These are phyloP conservation scores for Plasmodium vinckei DNA, from an alignment of 169 alveolate genomes.

Conservation along the genomic window DNA sequence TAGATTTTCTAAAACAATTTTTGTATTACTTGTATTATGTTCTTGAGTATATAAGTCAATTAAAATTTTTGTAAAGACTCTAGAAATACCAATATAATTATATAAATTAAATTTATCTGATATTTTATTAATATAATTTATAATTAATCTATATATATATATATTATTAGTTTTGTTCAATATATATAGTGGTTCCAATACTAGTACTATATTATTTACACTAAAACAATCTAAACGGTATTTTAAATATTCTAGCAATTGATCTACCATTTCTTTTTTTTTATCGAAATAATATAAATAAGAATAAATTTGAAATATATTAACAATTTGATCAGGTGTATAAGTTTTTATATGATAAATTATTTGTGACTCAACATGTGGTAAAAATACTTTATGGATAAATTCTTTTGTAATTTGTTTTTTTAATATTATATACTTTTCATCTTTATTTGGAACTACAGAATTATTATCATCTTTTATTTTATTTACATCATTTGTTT, in stretches of 20 bases:
- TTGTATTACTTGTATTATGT: neutral
- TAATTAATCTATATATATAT: slow-evolving; percentile 64
- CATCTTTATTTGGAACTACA: slow-evolving; percentile 7
- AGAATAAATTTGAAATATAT: slow-evolving; percentile 44
- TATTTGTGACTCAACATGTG: slow-evolving; percentile 75
- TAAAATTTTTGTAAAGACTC: slow-evolving; percentile 63
- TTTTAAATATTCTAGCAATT: slow-evolving; percentile 31
- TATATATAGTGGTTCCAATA: slow-evolving; percentile 61
- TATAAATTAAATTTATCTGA: slow-evolving; percentile 51
- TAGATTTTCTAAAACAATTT: slow-evolving; percentile 18
- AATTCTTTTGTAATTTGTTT: slow-evolving; percentile 70
- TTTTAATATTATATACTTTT: slow-evolving; percentile 65
- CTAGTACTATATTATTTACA: slow-evolving; percentile 35
- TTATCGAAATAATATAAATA: slow-evolving; percentile 58
- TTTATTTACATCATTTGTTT: neutral
- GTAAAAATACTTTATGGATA: slow-evolving; percentile 59
- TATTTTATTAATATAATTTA: slow-evolving; percentile 36
- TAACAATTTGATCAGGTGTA: slow-evolving; percentile 73
- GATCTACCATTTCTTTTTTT: slow-evolving; percentile 64
- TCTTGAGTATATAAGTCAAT: slow-evolving; percentile 46
- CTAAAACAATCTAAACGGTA: slow-evolving; percentile 72
- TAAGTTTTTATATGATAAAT: slow-evolving; percentile 65
- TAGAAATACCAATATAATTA: slow-evolving; percentile 61
- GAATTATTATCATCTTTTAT: neutral
- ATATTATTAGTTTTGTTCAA: slow-evolving; percentile 36